A percentile compares a stretch with the other conserved stretches of the same genome.
Conservation (phyloP, 129 eudicot genomes). For the Saussurea involucrata region DNA sequence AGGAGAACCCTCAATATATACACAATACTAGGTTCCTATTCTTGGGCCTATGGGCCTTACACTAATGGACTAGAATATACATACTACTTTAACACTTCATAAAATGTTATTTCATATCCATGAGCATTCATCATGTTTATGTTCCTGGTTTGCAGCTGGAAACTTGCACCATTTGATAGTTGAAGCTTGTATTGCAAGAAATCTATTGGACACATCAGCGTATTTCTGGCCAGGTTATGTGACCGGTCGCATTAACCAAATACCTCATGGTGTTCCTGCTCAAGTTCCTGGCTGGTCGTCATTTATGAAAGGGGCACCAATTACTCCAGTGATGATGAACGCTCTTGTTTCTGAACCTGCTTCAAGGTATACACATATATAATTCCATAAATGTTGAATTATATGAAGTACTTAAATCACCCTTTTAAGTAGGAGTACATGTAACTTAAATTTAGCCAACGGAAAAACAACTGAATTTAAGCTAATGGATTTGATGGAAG, state of each 20-base stretch:
- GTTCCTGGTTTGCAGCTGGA: slow-evolving; percentile 63
- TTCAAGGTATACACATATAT: slow-evolving; percentile 62
- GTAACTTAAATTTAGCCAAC: slow-evolving; percentile 34
- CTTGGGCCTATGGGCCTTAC: no score
- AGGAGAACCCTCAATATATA: no score
- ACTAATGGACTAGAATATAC: no score
- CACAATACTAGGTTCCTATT: no score
- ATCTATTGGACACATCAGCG: slow-evolving; percentile 83
- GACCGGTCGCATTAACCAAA: slow-evolving; percentile 55
- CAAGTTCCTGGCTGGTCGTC: slow-evolving; percentile 95
- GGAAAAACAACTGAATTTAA: slow-evolving; percentile 77
- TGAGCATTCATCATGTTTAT: neutral
- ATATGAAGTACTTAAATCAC: neutral
- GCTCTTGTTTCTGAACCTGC: slow-evolving; percentile 91
- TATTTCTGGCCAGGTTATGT: slow-evolving; percentile 99
- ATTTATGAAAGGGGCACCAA: slow-evolving; percentile 77
- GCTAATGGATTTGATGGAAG: slow-evolving; percentile 95
- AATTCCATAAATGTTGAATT: neutral
- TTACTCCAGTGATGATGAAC: slow-evolving; percentile 53
- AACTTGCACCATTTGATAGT: slow-evolving; percentile 88
- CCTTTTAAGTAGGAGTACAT: neutral
- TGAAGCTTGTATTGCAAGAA: slow-evolving; percentile 92
- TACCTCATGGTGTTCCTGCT: slow-evolving; percentile 63
- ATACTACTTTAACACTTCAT: no score
- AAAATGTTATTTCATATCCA: neutral